Percentiles rank a stretch among this genome's conserved stretches.
These are phyloP conservation scores for Candida ficus DNA, from an alignment of 805 yeast species.

Conservation along the genomic window DNA sequence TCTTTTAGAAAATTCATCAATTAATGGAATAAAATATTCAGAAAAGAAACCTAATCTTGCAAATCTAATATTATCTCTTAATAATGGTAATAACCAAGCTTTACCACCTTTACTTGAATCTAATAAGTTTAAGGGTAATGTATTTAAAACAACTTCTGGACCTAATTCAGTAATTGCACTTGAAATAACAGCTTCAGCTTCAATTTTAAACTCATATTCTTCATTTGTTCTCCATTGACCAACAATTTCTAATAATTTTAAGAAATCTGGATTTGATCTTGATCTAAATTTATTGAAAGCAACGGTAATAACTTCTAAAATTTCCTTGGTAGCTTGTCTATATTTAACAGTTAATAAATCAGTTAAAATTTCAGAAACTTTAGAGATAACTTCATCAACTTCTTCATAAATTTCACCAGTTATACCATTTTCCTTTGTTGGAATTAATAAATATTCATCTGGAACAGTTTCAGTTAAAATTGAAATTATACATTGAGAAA, in stretches of 20 bases:
- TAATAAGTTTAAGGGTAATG: constrained; percentile 74
- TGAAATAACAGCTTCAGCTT: constrained; percentile 76
- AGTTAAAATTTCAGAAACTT: constrained; percentile 49
- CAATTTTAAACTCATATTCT: constrained; percentile 56
- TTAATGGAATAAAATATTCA: constrained; percentile 60
- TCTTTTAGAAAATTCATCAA: constrained; percentile 46
- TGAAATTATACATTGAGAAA: constrained; percentile 84
- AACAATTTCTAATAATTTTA: constrained; percentile 60
- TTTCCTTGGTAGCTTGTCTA: constrained; percentile 69
- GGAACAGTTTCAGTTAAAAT: constrained; percentile 63
- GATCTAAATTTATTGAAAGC: constrained; percentile 57
- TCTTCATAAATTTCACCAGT: constrained; percentile 47
- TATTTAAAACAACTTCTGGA: constrained; percentile 71
- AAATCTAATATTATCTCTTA: constrained; percentile 78
- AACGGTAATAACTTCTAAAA: constrained; percentile 62
- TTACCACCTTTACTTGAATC: constrained; percentile 64
- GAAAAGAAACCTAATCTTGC: constrained; percentile 65
- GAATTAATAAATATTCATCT: constrained; percentile 50
- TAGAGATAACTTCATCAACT: constrained; percentile 48
- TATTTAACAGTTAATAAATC: constrained; percentile 68
- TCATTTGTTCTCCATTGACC: constrained; percentile 88
- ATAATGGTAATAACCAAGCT: constrained; percentile 90
- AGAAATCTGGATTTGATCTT: constrained; percentile 66
- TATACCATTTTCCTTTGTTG: constrained; percentile 30
- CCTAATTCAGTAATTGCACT: constrained; percentile 79